A percentile compares a stretch with the other conserved stretches of the same genome.
Conservation (phyloP, 768 basidiomycete genomes). For the Rhizopogon rudus region DNA sequence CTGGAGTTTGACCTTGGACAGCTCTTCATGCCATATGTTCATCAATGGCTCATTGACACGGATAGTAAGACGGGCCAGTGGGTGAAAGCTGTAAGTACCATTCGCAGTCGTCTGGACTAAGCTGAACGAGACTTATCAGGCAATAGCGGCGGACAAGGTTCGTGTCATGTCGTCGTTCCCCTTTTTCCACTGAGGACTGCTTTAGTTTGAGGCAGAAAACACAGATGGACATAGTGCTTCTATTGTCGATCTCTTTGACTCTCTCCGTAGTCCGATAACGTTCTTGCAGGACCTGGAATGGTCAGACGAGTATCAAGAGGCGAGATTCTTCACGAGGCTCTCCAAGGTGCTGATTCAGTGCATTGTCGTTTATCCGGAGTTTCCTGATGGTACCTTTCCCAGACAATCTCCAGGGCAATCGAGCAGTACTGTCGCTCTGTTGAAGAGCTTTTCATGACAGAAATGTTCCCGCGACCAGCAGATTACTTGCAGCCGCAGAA, state of each 20-base stretch:
- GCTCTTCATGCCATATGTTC: conserved; percentile 87
- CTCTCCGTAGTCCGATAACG: conserved; percentile 82
- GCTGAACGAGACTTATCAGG: conserved; percentile 35
- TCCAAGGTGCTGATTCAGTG: conserved; percentile 57
- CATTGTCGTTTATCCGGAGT: neutral
- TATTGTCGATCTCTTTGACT: conserved; percentile 94
- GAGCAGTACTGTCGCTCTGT: conserved; percentile 88
- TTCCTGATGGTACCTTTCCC: conserved; percentile 5
- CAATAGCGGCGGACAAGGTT: conserved; percentile 82
- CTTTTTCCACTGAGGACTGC: conserved; percentile 3
- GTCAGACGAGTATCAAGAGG: conserved; percentile 87
- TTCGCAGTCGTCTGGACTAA: neutral
- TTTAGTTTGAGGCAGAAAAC: conserved; percentile 74
- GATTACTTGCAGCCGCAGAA: conserved; percentile 83
- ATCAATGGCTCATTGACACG: conserved; percentile 84
- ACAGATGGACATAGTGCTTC: conserved; percentile 90
- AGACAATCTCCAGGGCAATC: conserved; percentile 90
- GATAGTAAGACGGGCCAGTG: conserved; percentile 89
- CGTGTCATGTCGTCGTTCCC: conserved; percentile 3
- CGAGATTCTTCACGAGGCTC: conserved; percentile 83
- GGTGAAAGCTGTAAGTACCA: conserved; percentile 77
- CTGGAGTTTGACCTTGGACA: conserved; percentile 63
- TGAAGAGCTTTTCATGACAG: conserved; percentile 87
- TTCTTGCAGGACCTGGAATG: conserved; percentile 89
- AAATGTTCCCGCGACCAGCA: conserved; percentile 85